These are phyloP conservation scores for Vicia sativa DNA, from an alignment of 306 rosid species.

Conservation along the genomic window DNA sequence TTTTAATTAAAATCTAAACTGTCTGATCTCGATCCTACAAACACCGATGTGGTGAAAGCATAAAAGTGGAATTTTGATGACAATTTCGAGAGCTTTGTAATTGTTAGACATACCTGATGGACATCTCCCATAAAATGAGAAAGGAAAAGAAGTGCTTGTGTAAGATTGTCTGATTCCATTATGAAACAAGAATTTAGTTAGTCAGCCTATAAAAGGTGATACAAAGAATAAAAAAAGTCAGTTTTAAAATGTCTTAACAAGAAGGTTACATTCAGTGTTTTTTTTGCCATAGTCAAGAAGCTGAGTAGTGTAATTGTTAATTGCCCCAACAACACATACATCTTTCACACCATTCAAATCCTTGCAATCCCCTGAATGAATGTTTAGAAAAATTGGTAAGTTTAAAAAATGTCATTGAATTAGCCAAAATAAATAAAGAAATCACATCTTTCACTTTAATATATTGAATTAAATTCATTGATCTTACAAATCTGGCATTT, in stretches of 20 bases:
- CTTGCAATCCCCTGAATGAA: conserved; percentile 76
- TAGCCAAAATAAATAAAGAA: background rate
- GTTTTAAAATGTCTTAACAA: background rate
- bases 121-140: conserved; percentile 92
- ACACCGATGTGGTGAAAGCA: background rate
- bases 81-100: background rate
- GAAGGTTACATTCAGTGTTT: conserved; percentile 45
- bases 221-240: background rate
- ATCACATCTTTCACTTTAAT: conserved; percentile 3
- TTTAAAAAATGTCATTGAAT: background rate
- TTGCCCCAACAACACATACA: conserved; percentile 78
- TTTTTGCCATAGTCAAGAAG: conserved; percentile 45
- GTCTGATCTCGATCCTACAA: too few relatives aligned
- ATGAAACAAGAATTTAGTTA: conserved; percentile 26
- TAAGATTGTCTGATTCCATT: conserved; percentile 68
- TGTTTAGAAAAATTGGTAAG: conserved; percentile 17
- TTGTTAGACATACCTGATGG: conserved; percentile 60
- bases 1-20: too few relatives aligned
- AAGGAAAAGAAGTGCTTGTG: conserved; percentile 85
- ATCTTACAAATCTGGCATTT: background rate
- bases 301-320: conserved; percentile 75
- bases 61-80: background rate
- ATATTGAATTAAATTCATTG: background rate
- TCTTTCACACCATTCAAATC: conserved; percentile 57
- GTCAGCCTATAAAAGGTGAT: background rate